Base-by-base conservation (phyloP, 1,284 basidiomycete genomes). In the Apiotrichum sp. region DNA sequence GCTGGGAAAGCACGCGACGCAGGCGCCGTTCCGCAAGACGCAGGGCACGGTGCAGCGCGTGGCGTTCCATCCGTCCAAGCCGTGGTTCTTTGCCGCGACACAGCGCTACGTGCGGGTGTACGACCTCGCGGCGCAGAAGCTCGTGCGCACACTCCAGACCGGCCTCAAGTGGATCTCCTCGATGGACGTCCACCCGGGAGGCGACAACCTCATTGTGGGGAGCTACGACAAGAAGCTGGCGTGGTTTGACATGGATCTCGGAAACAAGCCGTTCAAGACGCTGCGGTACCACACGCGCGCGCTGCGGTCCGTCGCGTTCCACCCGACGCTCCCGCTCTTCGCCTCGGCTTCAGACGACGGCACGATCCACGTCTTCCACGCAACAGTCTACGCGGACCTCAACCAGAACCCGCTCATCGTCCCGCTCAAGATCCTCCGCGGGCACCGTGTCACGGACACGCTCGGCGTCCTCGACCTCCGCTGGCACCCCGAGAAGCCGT, bases 221-320 rank as follows among this genome's bases (percentile, higher is more conserved):
- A 89, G 89, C 52, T 98, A 98, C 77, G 96, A 99, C 79, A 87
- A 90, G 65, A 95, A 97, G 75, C 79, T 98, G 14, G 93, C 90
- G 69, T 99, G 96, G 96, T 98, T 98, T 76, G 96, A 99, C 78
- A 80, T 98, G 58, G 96, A 98, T 70, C 83, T 98, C 53, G 89
- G 87, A 67, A 86, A 88, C 65, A 93, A 95, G 73, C 96, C 96
- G 1, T 98, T 93, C 83, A 96, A 96, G 78, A 86, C 96, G 56
- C 79, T 99, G 65, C 85, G 93, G 86, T 98, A 98, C 77, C 96
- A 98, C 78, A 80, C 86, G 6, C 86, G 88, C 58, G 96, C 96
- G 29, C 87, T 99, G 62, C 87, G 96, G 58, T 86, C 88, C 5
- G 81, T 98, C 47, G 84, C 86, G 53, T 98, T 95, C 82, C 93